Conservation (phyloP, 805 yeast species). For the Yarrowia sp. region DNA sequence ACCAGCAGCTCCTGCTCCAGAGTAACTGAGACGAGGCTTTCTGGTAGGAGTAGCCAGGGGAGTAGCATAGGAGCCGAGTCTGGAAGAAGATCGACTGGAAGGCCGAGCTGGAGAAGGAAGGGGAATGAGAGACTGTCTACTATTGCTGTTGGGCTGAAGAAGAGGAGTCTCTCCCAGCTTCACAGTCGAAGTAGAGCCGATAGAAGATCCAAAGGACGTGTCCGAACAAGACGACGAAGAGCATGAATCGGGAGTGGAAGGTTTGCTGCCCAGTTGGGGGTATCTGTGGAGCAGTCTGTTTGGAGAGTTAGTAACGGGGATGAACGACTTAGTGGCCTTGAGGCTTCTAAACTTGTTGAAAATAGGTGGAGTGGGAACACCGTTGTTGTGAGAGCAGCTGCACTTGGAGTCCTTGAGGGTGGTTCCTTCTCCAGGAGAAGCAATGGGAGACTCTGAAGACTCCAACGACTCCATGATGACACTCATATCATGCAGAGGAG, state of each 20-base stretch:
- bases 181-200: slow-evolving; percentile 18
- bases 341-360: slow-evolving; percentile 17
- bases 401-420: slow-evolving; percentile 11
- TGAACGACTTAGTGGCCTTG: slow-evolving; percentile 24
- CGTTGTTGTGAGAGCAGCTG: background rate
- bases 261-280: slow-evolving; percentile 28
- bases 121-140: slow-evolving; percentile 20
- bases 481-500: slow-evolving; percentile 18
- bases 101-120: slow-evolving; percentile 19
- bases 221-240: slow-evolving; percentile 6
- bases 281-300: slow-evolving; percentile 30
- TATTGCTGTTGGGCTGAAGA: slow-evolving; percentile 2
- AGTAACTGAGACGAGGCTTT: slow-evolving; percentile 26
- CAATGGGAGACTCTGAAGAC: background rate
- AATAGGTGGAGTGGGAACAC: background rate
- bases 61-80: slow-evolving; percentile 18
- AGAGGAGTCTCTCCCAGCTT: slow-evolving; percentile 17
- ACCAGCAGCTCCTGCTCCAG: slow-evolving; percentile 8
- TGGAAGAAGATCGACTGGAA: slow-evolving; percentile 8
- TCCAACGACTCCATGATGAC: slow-evolving; percentile 21
- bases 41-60: slow-evolving; percentile 34
- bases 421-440: slow-evolving; percentile 7
- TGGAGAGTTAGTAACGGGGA: slow-evolving; percentile 37
- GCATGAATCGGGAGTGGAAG: background rate
- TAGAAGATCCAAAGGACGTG: slow-evolving; percentile 19